phyloP scores from a whole-genome alignment of 208 protist genomes.

The Kentomonas sorsogonicus region DNA sequence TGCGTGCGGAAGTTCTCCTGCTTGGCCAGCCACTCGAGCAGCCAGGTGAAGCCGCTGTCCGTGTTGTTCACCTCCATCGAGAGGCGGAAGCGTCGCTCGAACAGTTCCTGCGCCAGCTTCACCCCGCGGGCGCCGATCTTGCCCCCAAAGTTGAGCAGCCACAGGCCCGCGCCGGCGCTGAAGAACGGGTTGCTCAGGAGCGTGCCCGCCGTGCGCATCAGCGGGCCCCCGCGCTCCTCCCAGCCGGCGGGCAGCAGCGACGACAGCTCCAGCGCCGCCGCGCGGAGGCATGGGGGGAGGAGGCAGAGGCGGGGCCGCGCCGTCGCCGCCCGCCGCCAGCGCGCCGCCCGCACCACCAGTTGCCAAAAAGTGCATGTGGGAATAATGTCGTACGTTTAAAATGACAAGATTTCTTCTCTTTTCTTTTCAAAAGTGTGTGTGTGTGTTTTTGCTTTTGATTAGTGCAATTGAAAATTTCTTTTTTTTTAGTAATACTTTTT shows the following conservation, averaged over 20 bases:
- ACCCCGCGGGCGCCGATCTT: slow-evolving; percentile 24
- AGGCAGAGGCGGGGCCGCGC: background rate
- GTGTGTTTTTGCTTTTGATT: background rate
- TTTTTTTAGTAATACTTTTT: no score
- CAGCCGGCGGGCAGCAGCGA: slow-evolving; percentile 53
- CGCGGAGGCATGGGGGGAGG: background rate
- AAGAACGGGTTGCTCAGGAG: slow-evolving; percentile 84
- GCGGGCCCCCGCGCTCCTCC: slow-evolving; percentile 34
- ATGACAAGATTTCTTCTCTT: no score
- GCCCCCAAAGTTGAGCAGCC: slow-evolving; percentile 72
- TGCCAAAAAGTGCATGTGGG: no score
- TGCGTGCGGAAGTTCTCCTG: slow-evolving; percentile 62
- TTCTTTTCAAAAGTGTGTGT: no score
- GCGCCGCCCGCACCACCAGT: no score
- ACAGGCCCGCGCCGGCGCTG: slow-evolving; percentile 81
- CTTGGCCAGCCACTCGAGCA: slow-evolving; percentile 79
- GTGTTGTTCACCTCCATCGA: slow-evolving; percentile 81
- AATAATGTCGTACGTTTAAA: no score
- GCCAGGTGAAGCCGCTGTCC: slow-evolving; percentile 75
- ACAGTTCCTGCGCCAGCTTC: background rate
- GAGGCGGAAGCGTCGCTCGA: slow-evolving; percentile 54
- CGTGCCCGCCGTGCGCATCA: slow-evolving; percentile 29
- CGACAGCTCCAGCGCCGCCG: slow-evolving; percentile 38
- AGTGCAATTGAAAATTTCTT: slow-evolving; percentile 2
- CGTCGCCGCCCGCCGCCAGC: slow-evolving; percentile 4